A percentile compares a stretch with the other conserved stretches of the same genome.
Evolutionary conservation across 805 yeast species (phyloP).

Genomic region (Starmerella apis): DNA sequence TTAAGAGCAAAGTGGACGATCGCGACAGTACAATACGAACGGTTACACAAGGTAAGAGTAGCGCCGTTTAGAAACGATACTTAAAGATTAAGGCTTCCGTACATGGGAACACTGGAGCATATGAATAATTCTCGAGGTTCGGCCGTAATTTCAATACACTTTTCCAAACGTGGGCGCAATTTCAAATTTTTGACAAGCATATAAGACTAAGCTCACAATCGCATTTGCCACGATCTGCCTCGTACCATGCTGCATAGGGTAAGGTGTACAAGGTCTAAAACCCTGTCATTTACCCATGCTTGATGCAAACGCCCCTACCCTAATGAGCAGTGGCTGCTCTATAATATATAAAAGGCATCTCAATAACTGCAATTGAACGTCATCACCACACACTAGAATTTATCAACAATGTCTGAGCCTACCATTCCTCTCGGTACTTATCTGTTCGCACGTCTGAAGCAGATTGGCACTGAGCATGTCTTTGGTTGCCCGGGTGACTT

Average conservation of each 20-base stretch:
- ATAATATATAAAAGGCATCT: not conserved
- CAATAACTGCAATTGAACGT: not conserved
- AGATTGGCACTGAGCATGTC: conserved; percentile 31
- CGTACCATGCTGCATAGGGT: not conserved
- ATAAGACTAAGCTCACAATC: not conserved
- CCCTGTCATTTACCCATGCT: not conserved
- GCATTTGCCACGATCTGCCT: not conserved
- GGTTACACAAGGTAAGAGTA: not conserved
- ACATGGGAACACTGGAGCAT: not conserved
- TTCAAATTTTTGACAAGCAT: not conserved
- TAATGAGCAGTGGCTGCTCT: not conserved
- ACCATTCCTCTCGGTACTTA: conserved; percentile 28
- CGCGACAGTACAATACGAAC: conserved; percentile 7
- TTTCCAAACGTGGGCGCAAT: not conserved
- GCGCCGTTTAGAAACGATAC: not conserved
- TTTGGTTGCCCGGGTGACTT: conserved; percentile 41
- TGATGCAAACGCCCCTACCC: not conserved
- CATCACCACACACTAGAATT: not conserved
- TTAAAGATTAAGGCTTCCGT: not conserved
- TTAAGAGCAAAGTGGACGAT: conserved; percentile 2
- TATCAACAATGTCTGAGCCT: conserved; percentile 10
- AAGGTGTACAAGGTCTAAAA: not conserved
- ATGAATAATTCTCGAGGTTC: not conserved
- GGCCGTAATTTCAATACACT: not conserved
- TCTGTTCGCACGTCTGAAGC: conserved; percentile 30